phyloP scores from a whole-genome alignment of 2,329 filamentous ascomycete species.

The Biscogniauxia marginata region DNA sequence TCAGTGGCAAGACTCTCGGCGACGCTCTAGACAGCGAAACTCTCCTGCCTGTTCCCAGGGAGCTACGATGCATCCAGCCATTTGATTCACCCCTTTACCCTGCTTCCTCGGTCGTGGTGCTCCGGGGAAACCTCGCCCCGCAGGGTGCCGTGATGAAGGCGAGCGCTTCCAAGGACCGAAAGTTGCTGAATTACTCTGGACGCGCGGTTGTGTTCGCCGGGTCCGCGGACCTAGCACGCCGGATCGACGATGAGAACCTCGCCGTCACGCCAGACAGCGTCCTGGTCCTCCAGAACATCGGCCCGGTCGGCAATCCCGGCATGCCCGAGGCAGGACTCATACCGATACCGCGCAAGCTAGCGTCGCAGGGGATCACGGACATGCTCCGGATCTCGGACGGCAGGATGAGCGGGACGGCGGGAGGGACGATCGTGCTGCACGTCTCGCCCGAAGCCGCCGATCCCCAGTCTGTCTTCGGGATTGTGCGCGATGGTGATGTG shows the following conservation, averaged over 20 bases:
- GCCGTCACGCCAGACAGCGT: conserved; percentile 62
- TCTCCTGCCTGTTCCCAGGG: conserved; percentile 47
- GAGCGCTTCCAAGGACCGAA: conserved; percentile 77
- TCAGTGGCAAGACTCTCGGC: conserved; percentile 81
- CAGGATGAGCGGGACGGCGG: conserved; percentile 79
- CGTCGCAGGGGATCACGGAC: conserved; percentile 71
- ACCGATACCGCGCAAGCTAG: conserved; percentile 71
- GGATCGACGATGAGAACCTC: conserved; percentile 56
- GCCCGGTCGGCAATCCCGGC: conserved; percentile 83
- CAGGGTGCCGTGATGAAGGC: conserved; percentile 87
- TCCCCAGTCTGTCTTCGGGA: conserved; percentile 73
- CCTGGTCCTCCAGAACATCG: conserved; percentile 82
- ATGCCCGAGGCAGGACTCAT: conserved; percentile 81
- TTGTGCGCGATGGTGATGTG: conserved; percentile 73
- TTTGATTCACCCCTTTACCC: conserved; percentile 65
- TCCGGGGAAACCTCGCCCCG: conserved; percentile 80
- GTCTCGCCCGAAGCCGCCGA: conserved; percentile 80
- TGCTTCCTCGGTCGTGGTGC: conserved; percentile 76
- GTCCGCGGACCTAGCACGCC: conserved; percentile 70
- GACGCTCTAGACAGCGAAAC: conserved; percentile 74
- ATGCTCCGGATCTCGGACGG: conserved; percentile 86
- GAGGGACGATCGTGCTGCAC: conserved; percentile 88
- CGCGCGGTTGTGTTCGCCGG: conserved; percentile 66
- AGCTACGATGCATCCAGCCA: conserved; percentile 58
- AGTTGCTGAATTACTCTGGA: conserved; percentile 45